Conservation (phyloP, 2,329 filamentous ascomycete species). For the Colletotrichum abscissum region DNA sequence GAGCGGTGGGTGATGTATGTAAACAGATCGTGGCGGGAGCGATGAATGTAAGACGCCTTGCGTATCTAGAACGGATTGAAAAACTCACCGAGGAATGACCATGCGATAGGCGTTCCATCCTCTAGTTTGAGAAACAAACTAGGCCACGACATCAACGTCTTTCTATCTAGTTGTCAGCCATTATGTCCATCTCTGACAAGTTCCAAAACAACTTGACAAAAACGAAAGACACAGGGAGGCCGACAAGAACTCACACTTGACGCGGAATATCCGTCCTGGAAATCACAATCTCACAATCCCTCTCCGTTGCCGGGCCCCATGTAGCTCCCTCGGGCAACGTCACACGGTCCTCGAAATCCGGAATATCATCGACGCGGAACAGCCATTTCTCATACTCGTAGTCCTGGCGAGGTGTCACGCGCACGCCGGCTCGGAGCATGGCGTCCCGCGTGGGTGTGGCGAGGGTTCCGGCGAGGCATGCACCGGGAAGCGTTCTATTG, state of each 20-base stretch:
- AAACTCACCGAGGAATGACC: slow-evolving; percentile 67
- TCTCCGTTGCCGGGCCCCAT: slow-evolving; percentile 64
- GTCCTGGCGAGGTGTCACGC: slow-evolving; percentile 42
- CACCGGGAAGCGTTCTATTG: slow-evolving; percentile 38
- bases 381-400: slow-evolving; percentile 67
- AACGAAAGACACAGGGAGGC: too few species aligned
- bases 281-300: slow-evolving; percentile 67
- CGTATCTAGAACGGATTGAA: not conserved
- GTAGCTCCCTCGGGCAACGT: slow-evolving; percentile 58
- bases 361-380: slow-evolving; percentile 60
- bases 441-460: slow-evolving; percentile 42
- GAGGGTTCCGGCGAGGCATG: slow-evolving; percentile 51
- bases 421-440: slow-evolving; percentile 12
- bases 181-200: not conserved
- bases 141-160: slow-evolving; percentile 56
- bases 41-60: too few species aligned
- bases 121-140: slow-evolving; percentile 58
- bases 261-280: slow-evolving; percentile 67
- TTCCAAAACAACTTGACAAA: too few species aligned
- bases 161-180: slow-evolving; percentile 41
- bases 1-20: not conserved
- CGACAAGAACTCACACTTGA: slow-evolving; percentile 52
- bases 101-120: slow-evolving; percentile 66
- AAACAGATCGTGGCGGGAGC: not conserved
- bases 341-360: slow-evolving; percentile 40